A percentile compares a stretch with the other conserved stretches of the same genome.
Conservation (phyloP, 225 moss, liverwort and hornwort genomes). For the Climacium dendroides region DNA sequence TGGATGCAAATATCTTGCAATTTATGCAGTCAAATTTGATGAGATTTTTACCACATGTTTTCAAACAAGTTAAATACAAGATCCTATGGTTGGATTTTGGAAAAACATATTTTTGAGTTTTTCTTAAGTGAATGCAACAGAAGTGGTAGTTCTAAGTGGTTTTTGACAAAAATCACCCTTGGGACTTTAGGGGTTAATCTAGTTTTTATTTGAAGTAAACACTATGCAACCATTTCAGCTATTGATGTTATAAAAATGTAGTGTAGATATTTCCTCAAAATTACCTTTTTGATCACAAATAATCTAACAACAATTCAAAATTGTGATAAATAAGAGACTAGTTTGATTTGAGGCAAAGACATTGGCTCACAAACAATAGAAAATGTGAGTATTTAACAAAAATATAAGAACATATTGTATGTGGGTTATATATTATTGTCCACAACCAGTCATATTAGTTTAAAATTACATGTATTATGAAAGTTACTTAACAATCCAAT, state of each 20-base stretch:
- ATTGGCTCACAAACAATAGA: neutral
- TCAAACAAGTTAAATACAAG: too few species aligned
- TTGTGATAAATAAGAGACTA: neutral
- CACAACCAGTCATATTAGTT: neutral
- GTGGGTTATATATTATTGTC: neutral
- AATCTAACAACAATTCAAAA: neutral
- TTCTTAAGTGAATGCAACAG: too few species aligned
- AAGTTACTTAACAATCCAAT: neutral
- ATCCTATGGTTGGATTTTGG: too few species aligned
- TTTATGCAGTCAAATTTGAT: too few species aligned
- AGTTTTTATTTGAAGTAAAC: too few species aligned
- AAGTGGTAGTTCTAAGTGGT: too few species aligned
- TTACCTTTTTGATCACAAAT: neutral
- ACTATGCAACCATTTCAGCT: accelerated
- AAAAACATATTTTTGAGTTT: too few species aligned
- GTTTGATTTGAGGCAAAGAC: neutral
- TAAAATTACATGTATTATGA: neutral
- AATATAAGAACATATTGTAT: neutral
- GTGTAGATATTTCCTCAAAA: neutral
- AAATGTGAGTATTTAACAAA: neutral
- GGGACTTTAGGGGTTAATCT: too few species aligned
- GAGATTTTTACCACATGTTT: too few species aligned
- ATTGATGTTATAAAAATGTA: neutral
- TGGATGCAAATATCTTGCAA: too few species aligned
- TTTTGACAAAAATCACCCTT: too few species aligned